These are phyloP conservation scores for Mariannaea elegans DNA, from an alignment of 2,329 filamentous ascomycete species.

Conservation along the genomic window DNA sequence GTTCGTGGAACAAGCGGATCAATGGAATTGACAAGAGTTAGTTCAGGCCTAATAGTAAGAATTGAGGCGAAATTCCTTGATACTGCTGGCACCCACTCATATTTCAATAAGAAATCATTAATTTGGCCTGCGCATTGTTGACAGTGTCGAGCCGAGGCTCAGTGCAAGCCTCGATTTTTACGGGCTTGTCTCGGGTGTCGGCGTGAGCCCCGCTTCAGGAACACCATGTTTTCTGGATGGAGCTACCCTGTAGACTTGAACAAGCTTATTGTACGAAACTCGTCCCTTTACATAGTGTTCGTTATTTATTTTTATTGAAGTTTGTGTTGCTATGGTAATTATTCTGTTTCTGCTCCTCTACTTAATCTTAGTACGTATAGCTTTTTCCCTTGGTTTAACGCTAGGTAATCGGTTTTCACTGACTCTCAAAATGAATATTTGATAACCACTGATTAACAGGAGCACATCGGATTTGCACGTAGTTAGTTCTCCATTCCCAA, in stretches of 20 bases:
- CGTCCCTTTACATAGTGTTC: too few species aligned
- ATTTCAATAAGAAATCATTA: background rate
- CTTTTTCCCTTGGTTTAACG: too few species aligned
- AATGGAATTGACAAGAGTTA: background rate
- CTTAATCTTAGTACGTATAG: too few species aligned
- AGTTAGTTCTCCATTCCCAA: too few species aligned
- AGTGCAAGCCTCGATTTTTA: background rate
- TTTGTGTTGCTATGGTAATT: too few species aligned
- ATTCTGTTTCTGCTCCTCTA: too few species aligned
- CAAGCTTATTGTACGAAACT: too few species aligned
- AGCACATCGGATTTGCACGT: too few species aligned
- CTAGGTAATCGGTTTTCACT: too few species aligned
- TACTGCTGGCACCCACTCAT: background rate
- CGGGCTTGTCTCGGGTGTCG: slow-evolving; percentile 20
- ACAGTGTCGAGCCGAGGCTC: background rate
- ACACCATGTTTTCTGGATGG: background rate
- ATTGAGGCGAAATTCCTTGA: background rate
- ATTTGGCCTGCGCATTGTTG: background rate
- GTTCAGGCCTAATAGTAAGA: background rate
- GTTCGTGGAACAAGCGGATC: background rate
- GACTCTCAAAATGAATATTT: too few species aligned
- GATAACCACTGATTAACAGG: too few species aligned
- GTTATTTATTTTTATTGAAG: too few species aligned
- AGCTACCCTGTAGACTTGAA: background rate
- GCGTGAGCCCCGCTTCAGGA: background rate